A percentile compares a stretch with the other conserved stretches of the same genome.
Conservation (phyloP, 140 eudicot species). For the Anethum foeniculum region DNA sequence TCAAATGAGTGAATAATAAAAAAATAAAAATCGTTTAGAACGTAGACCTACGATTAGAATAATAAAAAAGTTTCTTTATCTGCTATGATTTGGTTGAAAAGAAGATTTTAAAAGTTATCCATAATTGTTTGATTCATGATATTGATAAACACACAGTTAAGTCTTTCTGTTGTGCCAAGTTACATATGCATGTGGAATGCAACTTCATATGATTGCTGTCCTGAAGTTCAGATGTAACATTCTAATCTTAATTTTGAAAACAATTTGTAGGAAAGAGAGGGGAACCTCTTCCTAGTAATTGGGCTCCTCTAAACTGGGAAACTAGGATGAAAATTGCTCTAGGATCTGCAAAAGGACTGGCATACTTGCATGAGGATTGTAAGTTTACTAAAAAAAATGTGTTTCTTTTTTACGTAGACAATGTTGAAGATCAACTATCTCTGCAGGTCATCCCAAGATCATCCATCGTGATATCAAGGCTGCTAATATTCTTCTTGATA, state of each 20-base stretch:
- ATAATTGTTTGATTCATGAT: not conserved
- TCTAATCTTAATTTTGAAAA: slow-evolving; percentile 14
- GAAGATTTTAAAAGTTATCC: not conserved
- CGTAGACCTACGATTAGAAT: no score
- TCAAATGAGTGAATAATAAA: no score
- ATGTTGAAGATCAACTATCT: slow-evolving; percentile 7
- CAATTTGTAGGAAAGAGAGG: slow-evolving; percentile 39
- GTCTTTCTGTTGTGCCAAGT: not conserved
- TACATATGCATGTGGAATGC: not conserved
- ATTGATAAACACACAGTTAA: not conserved
- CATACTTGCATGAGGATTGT: slow-evolving; percentile 89
- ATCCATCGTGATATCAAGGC: slow-evolving; percentile 87
- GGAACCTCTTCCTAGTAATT: slow-evolving; percentile 10
- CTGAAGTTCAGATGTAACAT: not conserved
- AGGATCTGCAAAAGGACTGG: slow-evolving; percentile 87
- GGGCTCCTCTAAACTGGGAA: slow-evolving; percentile 47
- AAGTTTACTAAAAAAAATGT: slow-evolving; percentile 25
- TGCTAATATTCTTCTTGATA: slow-evolving; percentile 73
- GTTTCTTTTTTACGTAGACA: not conserved
- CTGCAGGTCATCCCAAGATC: slow-evolving; percentile 70
- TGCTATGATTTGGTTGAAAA: not conserved
- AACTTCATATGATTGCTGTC: not conserved
- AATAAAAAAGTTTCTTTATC: not conserved
- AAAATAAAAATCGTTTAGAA: no score
- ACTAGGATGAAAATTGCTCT: slow-evolving; percentile 67